Conservation (phyloP, 768 basidiomycete genomes). For the Hericium erinaceus region DNA sequence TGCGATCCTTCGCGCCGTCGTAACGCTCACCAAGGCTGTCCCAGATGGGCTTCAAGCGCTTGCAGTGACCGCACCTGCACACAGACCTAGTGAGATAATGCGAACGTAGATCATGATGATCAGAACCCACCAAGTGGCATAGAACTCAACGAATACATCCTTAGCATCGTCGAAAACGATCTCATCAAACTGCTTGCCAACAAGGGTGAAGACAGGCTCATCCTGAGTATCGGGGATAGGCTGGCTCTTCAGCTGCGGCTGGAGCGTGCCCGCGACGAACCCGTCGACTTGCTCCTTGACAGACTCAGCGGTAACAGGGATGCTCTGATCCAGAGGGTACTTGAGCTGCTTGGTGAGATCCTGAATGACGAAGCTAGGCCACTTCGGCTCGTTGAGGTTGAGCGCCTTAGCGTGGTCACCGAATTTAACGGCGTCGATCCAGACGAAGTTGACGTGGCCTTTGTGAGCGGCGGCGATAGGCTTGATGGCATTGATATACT, state of each 20-base stretch:
- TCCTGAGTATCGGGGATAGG: conserved; percentile 78
- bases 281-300: conserved; percentile 51
- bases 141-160: conserved; percentile 96
- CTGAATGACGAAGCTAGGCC: conserved; percentile 94
- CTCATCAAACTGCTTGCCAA: conserved; percentile 84
- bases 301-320: conserved; percentile 46
- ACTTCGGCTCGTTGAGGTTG: conserved; percentile 75
- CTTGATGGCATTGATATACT: conserved; percentile 55
- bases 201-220: conserved; percentile 74
- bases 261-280: conserved; percentile 63
- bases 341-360: conserved; percentile 77
- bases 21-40: conserved; percentile 85
- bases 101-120: conserved; percentile 9
- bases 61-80: conserved; percentile 89
- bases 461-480: conserved; percentile 77
- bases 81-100: not conserved
- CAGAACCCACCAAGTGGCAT: conserved; percentile 79
- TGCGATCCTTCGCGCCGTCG: conserved; percentile 57
- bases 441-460: conserved; percentile 91
- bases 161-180: conserved; percentile 80
- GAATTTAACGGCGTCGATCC: conserved; percentile 94
- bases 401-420: conserved; percentile 93
- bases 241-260: conserved; percentile 84
- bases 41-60: conserved; percentile 92
- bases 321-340: conserved; percentile 73